A percentile compares a stretch with the other conserved stretches of the same genome.
Conservation (phyloP, 208 protist genomes). For the Porcisia hertigi region DNA sequence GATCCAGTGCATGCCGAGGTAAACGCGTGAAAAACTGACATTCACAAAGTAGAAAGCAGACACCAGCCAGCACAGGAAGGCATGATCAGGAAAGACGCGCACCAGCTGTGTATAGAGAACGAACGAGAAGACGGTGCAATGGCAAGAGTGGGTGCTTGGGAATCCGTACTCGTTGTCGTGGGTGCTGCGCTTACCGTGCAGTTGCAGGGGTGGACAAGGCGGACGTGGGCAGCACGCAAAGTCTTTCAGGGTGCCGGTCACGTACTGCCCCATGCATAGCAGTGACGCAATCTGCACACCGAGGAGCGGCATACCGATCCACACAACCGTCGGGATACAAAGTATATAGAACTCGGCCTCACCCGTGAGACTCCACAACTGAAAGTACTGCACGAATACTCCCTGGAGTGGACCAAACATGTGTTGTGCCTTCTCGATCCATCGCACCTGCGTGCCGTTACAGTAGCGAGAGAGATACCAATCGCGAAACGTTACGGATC, state of each 20-base stretch:
- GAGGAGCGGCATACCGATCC: constrained; percentile 38
- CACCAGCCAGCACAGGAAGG: constrained; percentile 45
- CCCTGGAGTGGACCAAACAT: constrained; percentile 29
- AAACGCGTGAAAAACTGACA: constrained; percentile 62
- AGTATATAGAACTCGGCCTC: constrained; percentile 74
- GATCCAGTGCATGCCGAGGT: constrained; percentile 82
- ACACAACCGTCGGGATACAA: constrained; percentile 57
- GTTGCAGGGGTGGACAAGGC: constrained; percentile 64
- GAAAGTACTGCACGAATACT: constrained; percentile 51
- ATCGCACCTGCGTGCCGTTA: constrained; percentile 47
- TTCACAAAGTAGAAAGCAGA: constrained; percentile 45
- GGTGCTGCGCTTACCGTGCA: constrained; percentile 42
- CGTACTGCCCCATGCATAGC: constrained; percentile 64
- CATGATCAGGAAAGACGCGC: constrained; percentile 37
- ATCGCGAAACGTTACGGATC: constrained; percentile 44
- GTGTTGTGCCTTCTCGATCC: constrained; percentile 44
- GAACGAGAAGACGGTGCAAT: constrained; percentile 59
- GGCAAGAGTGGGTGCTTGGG: constrained; percentile 68
- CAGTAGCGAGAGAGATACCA: constrained; percentile 80
- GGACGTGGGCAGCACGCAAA: constrained; percentile 59
- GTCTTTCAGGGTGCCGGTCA: constrained; percentile 69
- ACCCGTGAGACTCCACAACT: constrained; percentile 64
- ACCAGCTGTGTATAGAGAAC: constrained; percentile 49
- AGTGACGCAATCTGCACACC: constrained; percentile 43
- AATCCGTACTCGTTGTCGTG: constrained; percentile 78